Evolutionary conservation across 306 rosid genomes (phyloP).

Genomic region (Ormosia semicastrata): DNA sequence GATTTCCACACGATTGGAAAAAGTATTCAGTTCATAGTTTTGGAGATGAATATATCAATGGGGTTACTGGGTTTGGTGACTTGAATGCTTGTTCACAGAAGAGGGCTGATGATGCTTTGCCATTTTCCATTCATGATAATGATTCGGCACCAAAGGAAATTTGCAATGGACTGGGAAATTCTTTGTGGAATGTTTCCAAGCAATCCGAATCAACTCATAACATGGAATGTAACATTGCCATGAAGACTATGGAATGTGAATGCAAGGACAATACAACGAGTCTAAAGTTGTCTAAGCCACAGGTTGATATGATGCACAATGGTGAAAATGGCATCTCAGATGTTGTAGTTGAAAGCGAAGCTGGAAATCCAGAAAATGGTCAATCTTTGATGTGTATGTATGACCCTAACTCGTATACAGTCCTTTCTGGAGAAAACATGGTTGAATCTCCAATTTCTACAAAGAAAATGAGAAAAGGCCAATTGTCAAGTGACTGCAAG

Average conservation of each 20-base stretch:
- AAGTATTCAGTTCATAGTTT: slow-evolving; percentile 28
- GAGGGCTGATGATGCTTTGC: neutral
- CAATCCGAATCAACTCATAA: slow-evolving; percentile 3
- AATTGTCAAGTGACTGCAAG: neutral
- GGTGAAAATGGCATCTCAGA: slow-evolving; percentile 13
- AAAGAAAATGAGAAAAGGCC: neutral
- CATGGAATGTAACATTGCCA: neutral
- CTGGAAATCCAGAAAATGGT: neutral
- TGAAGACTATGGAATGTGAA: neutral
- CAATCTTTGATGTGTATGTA: neutral
- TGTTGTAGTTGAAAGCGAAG: slow-evolving; percentile 1
- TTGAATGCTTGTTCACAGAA: slow-evolving; percentile 18
- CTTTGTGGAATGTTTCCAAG: neutral
- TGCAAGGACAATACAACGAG: neutral
- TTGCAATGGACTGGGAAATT: slow-evolving; percentile 19
- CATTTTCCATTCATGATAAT: slow-evolving; percentile 26
- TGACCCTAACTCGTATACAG: neutral
- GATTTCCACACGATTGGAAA: slow-evolving; percentile 83
- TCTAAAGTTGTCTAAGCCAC: neutral
- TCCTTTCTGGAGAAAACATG: neutral
- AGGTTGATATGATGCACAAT: slow-evolving; percentile 7
- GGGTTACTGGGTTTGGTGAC: slow-evolving; percentile 24
- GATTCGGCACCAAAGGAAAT: slow-evolving; percentile 14
- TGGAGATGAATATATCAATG: slow-evolving; percentile 11
- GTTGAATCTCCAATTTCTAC: slow-evolving; percentile 3